phyloP scores from a whole-genome alignment of 768 basidiomycete species.

The Russula lepida region DNA sequence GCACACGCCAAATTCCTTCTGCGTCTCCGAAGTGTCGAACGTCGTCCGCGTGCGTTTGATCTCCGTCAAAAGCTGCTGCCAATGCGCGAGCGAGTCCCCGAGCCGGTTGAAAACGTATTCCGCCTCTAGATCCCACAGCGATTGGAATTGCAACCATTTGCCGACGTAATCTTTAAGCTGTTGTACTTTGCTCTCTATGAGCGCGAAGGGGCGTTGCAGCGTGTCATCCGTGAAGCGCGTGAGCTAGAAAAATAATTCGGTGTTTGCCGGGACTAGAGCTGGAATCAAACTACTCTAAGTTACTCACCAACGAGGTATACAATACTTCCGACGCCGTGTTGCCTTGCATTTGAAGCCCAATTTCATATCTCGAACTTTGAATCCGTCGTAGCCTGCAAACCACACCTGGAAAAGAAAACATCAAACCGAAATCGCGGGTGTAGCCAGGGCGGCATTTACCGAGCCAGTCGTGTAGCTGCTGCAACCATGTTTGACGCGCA shows the following conservation, averaged over 20 bases:
- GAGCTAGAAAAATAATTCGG: conserved; percentile 38
- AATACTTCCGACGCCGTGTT: conserved; percentile 55
- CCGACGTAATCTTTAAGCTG: conserved; percentile 85
- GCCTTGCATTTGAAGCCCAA: conserved; percentile 85
- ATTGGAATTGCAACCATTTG: conserved; percentile 99
- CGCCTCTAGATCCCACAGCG: conserved; percentile 95
- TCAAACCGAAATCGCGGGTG: neutral
- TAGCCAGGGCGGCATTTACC: conserved; percentile 35
- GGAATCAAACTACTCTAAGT: conserved; percentile 28
- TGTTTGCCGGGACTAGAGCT: conserved; percentile 14
- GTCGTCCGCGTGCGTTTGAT: conserved; percentile 96
- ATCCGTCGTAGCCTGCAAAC: conserved; percentile 82
- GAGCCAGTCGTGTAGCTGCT: conserved; percentile 83
- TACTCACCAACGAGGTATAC: conserved; percentile 72
- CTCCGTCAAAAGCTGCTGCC: conserved; percentile 94
- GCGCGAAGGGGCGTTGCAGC: conserved; percentile 70
- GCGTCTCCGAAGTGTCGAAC: conserved; percentile 94
- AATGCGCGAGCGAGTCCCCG: conserved; percentile 85
- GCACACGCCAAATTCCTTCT: conserved; percentile 86
- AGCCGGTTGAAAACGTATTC: conserved; percentile 95
- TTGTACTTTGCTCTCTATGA: conserved; percentile 84
- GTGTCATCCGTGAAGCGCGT: conserved; percentile 65
- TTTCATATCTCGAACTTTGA: conserved; percentile 94
- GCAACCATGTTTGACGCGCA: conserved; percentile 83
- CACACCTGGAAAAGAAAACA: conserved; percentile 43